Evolutionary conservation across 78 protist genomes (phyloP), one percentile per base, ranked within the genome.

Genomic region (Speleostelium caveatum): DNA sequence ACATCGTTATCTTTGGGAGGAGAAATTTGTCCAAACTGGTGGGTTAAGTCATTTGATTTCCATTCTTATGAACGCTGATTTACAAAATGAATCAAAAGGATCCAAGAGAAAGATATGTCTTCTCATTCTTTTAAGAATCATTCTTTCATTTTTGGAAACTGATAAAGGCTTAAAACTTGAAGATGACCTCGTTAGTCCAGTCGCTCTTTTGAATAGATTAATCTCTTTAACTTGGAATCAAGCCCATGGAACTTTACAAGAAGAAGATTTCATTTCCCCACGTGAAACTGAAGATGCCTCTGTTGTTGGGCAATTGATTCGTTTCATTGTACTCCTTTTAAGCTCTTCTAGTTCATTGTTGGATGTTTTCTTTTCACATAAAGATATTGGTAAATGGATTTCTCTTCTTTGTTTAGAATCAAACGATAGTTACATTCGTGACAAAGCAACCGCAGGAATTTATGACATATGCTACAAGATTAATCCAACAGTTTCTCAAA

Each of bases 91-190:
- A 33, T 35, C 39, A 56, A 76, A 69, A 19, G 93, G 93, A 26
- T 16, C 73, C 28, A 87, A 87, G 76, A 59, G 86, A 30, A 87
- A 87, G 38, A 73, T 30, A 30, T 87, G 93, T 51, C 76, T 87
- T 6, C 28, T 80, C 3, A 30, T 75, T 38, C 55, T 87, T 4
- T 24, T 87, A n/a, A 77, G 67, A 38, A 75, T 65, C 73, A 75
- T 87, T 33, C 26, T 28, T 38, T 24, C 16, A 19, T 49, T 87
- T 30, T 51, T 87, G 16, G 67, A 72, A 17, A 53, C 45, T 22
- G 59, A 53, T 26, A 68, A 80, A n/a, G n/a, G n/a, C n/a, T n/a
- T n/a, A n/a, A n/a, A n/a, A n/a, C n/a, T n/a, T n/a, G n/a, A n/a
- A n/a, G n/a, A n/a, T n/a, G n/a, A n/a, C n/a, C n/a, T n/a, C 24